phyloP scores from a whole-genome alignment of 805 yeast genomes.

The Ogataea pignaliae region DNA sequence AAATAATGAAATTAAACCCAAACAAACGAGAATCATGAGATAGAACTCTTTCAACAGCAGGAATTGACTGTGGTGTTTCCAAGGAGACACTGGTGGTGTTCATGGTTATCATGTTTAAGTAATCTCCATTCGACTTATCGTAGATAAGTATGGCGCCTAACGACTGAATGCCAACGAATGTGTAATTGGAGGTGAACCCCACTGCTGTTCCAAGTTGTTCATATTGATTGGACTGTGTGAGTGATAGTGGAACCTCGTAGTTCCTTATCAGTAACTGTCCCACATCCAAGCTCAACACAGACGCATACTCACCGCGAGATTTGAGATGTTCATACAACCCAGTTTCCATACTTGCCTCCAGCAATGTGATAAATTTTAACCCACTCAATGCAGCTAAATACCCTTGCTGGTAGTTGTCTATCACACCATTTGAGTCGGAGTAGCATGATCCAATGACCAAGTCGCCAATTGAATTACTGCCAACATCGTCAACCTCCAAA shows the following conservation, averaged over 20 bases:
- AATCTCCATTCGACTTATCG: conserved; percentile 13
- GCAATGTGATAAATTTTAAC: conserved; percentile 1
- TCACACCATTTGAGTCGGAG: conserved; percentile 11
- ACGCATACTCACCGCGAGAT: not conserved
- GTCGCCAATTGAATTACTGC: conserved; percentile 36
- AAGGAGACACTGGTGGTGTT: not conserved
- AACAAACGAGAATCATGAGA: conserved; percentile 25
- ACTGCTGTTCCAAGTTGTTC: conserved; percentile 40
- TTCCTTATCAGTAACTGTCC: conserved; percentile 6
- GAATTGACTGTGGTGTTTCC: not conserved
- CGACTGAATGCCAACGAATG: conserved; percentile 37
- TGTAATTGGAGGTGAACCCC: conserved; percentile 20
- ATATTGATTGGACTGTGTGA: conserved; percentile 24
- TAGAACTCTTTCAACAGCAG: conserved; percentile 4
- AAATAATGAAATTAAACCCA: conserved; percentile 23
- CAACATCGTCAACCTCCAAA: conserved; percentile 25
- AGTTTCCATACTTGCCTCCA: not conserved
- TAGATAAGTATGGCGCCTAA: conserved; percentile 35
- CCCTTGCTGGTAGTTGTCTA: conserved; percentile 31
- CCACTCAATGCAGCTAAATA: conserved; percentile 32
- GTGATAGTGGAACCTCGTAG: conserved; percentile 16
- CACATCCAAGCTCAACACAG: conserved; percentile 4
- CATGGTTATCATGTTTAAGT: not conserved
- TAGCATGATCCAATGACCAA: conserved; percentile 42
- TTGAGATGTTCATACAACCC: not conserved